Evolutionary conservation across 2,329 filamentous ascomycete genomes (phyloP), one percentile per base, ranked within the genome.

Genomic region (Sporothrix brunneoviolacea): DNA sequence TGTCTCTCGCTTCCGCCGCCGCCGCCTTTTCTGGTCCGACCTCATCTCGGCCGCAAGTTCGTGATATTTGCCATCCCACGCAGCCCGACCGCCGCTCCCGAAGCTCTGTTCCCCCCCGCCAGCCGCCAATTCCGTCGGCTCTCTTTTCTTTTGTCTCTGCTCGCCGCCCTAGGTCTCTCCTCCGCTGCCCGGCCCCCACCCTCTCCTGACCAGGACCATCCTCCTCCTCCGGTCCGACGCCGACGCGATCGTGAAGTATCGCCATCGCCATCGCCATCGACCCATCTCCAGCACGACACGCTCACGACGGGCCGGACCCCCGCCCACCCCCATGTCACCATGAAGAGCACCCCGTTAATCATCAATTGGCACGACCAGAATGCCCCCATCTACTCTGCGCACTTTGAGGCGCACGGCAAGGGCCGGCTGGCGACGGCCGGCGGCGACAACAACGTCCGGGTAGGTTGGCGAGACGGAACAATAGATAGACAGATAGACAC

Each of bases 361-460:
- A 91, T 98, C 72, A 89, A 94, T 75, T 98, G 93, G 93, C 94
- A 98, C 71, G 88, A 96, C 69, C 88, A 95, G 65, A 95, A 94
- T 71, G 83, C 88, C 61, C 93, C 93, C 53, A 91, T 98, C 66
- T 98, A 97, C 73, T 96, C 91, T 38, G 89, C 90, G 60, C 91
- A 97, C 68, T 98, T 97, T 66, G 91, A 98, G 66, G 88, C 88
- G 42, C 79, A 88, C 64, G 90, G 89, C 57, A 96, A 93, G 68
- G 90, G 90, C 48, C 83, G 93, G 62, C 74, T 98, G 56, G 93
- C 93, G 52, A 98, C 93, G 9, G 91, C 86, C 55, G 93, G 91
- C 62, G 93, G 93, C 66, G 93, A 98, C 70, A 95, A 95, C 68
- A 91, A 96, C 71, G 90, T 98, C 62, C 81, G 93, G 70, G 86